Evolutionary conservation across 1,284 basidiomycete species (phyloP).

Genomic region (Sphaerobolus stellatus): DNA sequence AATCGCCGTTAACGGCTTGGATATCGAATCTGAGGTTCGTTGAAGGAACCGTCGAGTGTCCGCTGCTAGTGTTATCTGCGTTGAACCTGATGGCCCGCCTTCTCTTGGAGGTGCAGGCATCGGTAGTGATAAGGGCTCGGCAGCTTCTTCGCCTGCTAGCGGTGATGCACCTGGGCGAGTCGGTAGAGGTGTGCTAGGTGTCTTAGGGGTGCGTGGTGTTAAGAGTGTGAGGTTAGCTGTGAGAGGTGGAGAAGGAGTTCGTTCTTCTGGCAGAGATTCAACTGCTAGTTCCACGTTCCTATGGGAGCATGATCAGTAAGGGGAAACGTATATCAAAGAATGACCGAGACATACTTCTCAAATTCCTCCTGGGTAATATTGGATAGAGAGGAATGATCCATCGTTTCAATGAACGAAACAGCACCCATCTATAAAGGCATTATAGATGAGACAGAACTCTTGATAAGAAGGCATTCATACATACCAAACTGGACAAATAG

Average conservation of each 20-base stretch:
- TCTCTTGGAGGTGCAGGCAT: slow-evolving; percentile 35
- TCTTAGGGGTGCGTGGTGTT: slow-evolving; percentile 18
- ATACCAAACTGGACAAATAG: slow-evolving; percentile 90
- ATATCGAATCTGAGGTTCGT: slow-evolving; percentile 85
- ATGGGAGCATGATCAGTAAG: slow-evolving; percentile 4
- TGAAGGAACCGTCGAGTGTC: slow-evolving; percentile 82
- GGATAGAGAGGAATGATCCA: slow-evolving; percentile 93
- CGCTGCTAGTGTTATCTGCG: slow-evolving; percentile 56
- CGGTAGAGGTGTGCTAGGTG: slow-evolving; percentile 20
- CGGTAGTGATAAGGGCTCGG: slow-evolving; percentile 69
- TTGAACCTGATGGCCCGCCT: slow-evolving; percentile 25
- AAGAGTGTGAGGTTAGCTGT: slow-evolving; percentile 34
- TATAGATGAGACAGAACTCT: neutral
- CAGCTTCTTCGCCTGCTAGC: slow-evolving; percentile 82
- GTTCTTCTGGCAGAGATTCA: slow-evolving; percentile 61
- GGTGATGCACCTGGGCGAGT: slow-evolving; percentile 36
- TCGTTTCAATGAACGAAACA: slow-evolving; percentile 93
- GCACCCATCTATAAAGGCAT: slow-evolving; percentile 71
- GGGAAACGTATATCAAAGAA: neutral
- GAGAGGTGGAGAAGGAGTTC: slow-evolving; percentile 34
- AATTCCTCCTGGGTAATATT: slow-evolving; percentile 93
- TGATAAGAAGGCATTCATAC: slow-evolving; percentile 24
- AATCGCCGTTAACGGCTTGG: slow-evolving; percentile 84
- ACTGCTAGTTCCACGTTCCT: slow-evolving; percentile 87
- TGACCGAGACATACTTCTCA: slow-evolving; percentile 57